Evolutionary conservation across 2,329 filamentous ascomycete species (phyloP).

Genomic region (Aspergillus sp.): DNA sequence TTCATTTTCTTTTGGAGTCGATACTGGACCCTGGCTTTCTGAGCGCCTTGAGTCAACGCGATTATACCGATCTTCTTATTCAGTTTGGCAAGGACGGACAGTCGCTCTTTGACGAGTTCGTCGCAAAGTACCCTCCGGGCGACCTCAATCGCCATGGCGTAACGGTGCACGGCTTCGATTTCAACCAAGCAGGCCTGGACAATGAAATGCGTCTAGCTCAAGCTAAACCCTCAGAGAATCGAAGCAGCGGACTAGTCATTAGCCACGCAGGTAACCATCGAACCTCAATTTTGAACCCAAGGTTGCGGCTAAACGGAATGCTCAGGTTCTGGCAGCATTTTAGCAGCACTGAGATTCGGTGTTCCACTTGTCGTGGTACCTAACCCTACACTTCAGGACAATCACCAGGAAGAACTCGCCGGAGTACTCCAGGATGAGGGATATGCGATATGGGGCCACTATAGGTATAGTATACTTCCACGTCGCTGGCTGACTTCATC

Average conservation of each 20-base stretch:
- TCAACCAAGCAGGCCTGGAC: slow-evolving; percentile 60
- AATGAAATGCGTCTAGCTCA: slow-evolving; percentile 58
- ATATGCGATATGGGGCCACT: slow-evolving; percentile 71
- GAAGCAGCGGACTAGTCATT: slow-evolving; percentile 69
- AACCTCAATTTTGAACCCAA: neutral
- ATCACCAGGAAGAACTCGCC: slow-evolving; percentile 89
- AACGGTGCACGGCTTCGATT: slow-evolving; percentile 63
- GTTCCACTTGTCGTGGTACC: slow-evolving; percentile 85
- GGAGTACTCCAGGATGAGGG: slow-evolving; percentile 70
- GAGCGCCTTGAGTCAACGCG: slow-evolving; percentile 53
- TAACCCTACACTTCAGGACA: slow-evolving; percentile 77
- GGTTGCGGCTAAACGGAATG: neutral
- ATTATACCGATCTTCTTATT: slow-evolving; percentile 71
- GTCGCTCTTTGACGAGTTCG: slow-evolving; percentile 50
- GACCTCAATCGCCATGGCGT: slow-evolving; percentile 41
- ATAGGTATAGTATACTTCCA: slow-evolving; percentile 54
- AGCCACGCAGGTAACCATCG: slow-evolving; percentile 74
- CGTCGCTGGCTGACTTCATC: neutral
- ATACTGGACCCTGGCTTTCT: slow-evolving; percentile 66
- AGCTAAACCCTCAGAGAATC: slow-evolving; percentile 40
- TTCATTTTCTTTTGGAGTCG: slow-evolving; percentile 67
- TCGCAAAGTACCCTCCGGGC: slow-evolving; percentile 24
- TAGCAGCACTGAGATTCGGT: slow-evolving; percentile 73
- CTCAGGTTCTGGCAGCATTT: slow-evolving; percentile 81
- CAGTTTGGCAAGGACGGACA: slow-evolving; percentile 75